Evolutionary conservation across 1,284 basidiomycete genomes (phyloP).

Genomic region (Xanthoconium separans): DNA sequence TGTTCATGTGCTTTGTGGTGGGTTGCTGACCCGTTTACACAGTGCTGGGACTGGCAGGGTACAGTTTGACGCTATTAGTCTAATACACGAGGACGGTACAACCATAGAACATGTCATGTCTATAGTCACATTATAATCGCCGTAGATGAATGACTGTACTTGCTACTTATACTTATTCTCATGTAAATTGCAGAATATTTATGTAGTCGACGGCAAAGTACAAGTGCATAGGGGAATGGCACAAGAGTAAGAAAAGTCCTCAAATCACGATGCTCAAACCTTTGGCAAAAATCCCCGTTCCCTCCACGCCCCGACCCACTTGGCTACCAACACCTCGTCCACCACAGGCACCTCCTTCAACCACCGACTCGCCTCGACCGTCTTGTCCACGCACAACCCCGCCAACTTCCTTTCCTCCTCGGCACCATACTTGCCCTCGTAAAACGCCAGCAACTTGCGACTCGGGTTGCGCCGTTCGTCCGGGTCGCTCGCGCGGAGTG

Average conservation of each 20-base stretch:
- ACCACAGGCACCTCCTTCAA: conserved; percentile 29
- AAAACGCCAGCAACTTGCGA: conserved; percentile 47
- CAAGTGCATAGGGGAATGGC: too few relatives aligned
- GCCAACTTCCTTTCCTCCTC: conserved; percentile 17
- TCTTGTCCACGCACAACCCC: conserved; percentile 26
- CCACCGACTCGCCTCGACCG: conserved; percentile 24
- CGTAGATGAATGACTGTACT: not conserved
- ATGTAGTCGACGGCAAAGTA: too few relatives aligned
- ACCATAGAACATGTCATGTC: too few relatives aligned
- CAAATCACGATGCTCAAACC: not conserved
- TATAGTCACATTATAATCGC: not conserved
- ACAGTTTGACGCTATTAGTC: conserved; percentile 36
- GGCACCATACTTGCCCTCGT: conserved; percentile 33
- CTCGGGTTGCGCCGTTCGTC: conserved; percentile 49
- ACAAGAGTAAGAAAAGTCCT: not conserved
- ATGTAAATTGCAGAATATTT: too few relatives aligned
- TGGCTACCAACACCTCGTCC: conserved; percentile 30
- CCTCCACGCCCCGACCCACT: conserved; percentile 37
- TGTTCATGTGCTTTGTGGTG: not conserved
- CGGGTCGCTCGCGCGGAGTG: conserved; percentile 39
- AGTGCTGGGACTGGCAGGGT: conserved; percentile 46
- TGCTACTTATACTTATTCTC: not conserved
- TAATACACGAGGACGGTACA: conserved; percentile 3
- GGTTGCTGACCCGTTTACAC: conserved; percentile 8
- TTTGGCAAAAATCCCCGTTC: conserved; percentile 31